Percentiles rank a stretch among this genome's conserved stretches.
phyloP scores from a whole-genome alignment of 2,329 filamentous ascomycete species.

The Microsporum canis region DNA sequence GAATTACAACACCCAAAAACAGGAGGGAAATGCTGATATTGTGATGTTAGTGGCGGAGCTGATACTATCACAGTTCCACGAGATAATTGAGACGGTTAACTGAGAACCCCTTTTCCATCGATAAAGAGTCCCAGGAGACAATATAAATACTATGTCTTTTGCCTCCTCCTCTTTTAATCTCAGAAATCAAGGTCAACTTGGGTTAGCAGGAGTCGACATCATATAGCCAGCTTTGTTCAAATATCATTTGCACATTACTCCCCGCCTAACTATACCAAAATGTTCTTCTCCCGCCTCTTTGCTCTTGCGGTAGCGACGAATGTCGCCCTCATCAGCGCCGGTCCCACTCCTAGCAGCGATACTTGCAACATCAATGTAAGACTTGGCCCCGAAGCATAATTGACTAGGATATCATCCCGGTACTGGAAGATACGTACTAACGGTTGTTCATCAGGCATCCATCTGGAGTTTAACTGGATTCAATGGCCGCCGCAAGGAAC shows the following conservation, averaged over 20 bases:
- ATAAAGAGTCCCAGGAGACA: not conserved
- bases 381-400: not conserved
- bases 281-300: not conserved
- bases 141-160: not conserved
- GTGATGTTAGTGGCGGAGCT: not conserved
- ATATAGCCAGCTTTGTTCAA: not conserved
- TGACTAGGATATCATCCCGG: not conserved
- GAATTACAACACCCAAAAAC: not conserved
- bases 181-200: not conserved
- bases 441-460: not conserved
- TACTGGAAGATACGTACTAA: not conserved
- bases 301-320: not conserved
- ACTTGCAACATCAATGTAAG: constrained; percentile 1
- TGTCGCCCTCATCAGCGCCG: not conserved
- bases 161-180: not conserved
- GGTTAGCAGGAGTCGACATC: not conserved
- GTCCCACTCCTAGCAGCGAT: not conserved
- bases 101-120: not conserved
- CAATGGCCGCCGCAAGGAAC: constrained; percentile 1
- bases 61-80: not conserved
- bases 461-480: not conserved
- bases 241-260: not conserved
- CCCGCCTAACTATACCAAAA: not conserved
- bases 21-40: not conserved
- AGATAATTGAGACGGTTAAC: no score